Base-by-base conservation (phyloP, 177 flowering plant species). In the Telopea speciosissima region DNA sequence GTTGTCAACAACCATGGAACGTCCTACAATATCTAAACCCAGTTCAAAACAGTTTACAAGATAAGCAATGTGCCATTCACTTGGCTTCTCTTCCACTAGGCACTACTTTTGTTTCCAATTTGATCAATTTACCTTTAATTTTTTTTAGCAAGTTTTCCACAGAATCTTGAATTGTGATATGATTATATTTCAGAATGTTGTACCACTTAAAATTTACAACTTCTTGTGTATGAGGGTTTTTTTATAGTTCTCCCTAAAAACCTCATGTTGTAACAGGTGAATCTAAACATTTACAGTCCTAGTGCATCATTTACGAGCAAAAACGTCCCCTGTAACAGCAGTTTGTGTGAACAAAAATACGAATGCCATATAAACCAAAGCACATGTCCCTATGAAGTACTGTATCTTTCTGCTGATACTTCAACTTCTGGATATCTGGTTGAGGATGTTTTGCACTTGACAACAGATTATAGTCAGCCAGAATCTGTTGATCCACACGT, bases 381-480 rank as follows among this genome's bases (percentile, higher is more conserved):
- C 71, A 42, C 26, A 61, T 95, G 99, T 70, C 89, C 89, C 24
- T 94, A 87, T 66, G 45, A 74, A 68, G 84, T 88, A 56, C 45
- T 59, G 8, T 94, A 95, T 78, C 83, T 89, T 70, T 90, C 97
- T 28, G 70, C 76, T 64, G 78, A 73, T 72, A 93, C 99, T 52
- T 87, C 96, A 66, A 83, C 99, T 44, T 74, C 89, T 67, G 99
- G 97, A 67, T 8, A 80, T 70, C 79, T 92, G 77, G 85, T 95
- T 16, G 89, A 95, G 78, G 99, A 93, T 85, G 80, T 88, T 14
- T 72, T 93, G 79, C 92, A 91, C 79, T 76, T 95, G 61, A 72
- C 59, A 58, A 78, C 90, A 26, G 90, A 90, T 25, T 79, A 84
- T 72, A 63, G 73, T 49, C 70, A 79, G 59, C 62, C 68, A 45